phyloP scores from a whole-genome alignment of 352 stramenopile genomes.

The Phytophthora europaea region DNA sequence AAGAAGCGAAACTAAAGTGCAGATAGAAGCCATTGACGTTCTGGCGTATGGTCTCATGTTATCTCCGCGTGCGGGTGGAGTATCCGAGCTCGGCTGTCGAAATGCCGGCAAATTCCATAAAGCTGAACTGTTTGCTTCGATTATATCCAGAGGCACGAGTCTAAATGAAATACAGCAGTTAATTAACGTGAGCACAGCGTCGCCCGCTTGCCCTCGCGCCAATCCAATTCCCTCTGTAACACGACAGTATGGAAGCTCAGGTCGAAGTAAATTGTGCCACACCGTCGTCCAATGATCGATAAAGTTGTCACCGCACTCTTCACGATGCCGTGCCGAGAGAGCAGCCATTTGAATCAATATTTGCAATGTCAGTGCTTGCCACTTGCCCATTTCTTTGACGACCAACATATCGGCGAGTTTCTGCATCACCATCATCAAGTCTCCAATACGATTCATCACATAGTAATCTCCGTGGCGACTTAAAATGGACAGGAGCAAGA shows the following conservation, averaged over 20 bases:
- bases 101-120: conserved; percentile 67
- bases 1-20: conserved; percentile 42
- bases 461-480: conserved; percentile 66
- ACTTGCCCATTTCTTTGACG: conserved; percentile 58
- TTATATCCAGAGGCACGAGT: conserved; percentile 46
- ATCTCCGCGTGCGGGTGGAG: conserved; percentile 35
- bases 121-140: conserved; percentile 40
- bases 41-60: conserved; percentile 38
- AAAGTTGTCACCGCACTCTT: conserved; percentile 46
- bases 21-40: conserved; percentile 46
- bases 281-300: conserved; percentile 58
- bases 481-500: conserved; percentile 58
- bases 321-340: conserved; percentile 42
- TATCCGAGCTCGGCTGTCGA: conserved; percentile 35
- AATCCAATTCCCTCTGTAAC: conserved; percentile 57
- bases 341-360: conserved; percentile 63
- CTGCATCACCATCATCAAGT: conserved; percentile 66
- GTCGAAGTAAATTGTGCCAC: conserved; percentile 60
- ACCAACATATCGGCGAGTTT: conserved; percentile 56
- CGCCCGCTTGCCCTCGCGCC: conserved; percentile 52
- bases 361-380: conserved; percentile 58
- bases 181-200: conserved; percentile 61
- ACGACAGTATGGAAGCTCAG: conserved; percentile 62
- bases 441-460: conserved; percentile 59
- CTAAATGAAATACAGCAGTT: conserved; percentile 55